Evolutionary conservation across 352 stramenopile species (phyloP), one percentile per base, ranked within the genome.

Genomic region (Blastocystis sp.): DNA sequence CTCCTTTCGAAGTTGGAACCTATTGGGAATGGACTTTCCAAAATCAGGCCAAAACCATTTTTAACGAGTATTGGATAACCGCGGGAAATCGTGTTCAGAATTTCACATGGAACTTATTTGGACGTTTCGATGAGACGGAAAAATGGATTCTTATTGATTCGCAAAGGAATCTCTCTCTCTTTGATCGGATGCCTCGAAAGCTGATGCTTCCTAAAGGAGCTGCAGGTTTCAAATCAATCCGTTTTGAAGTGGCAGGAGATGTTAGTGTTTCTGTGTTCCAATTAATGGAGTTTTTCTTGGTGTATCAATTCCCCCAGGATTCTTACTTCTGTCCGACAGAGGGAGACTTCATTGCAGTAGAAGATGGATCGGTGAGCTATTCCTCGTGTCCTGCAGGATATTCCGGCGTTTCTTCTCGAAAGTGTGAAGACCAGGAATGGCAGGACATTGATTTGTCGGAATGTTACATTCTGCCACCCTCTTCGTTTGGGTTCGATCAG

Each of bases 51-150:
- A 43, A n/a, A 23, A 73, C 23, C 26, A n/a, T 41, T 9, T 80
- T 80, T 26, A 80, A 80, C 55, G 47, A 20, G 20, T 80, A 80
- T 41, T 39, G 37, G 43, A 75, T 75, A 23, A 20, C 45, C 45
- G 63, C 20, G n/a, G 63, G 23, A 8, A 75, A 75, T 15, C 18
- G 20, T 41, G 29, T 75, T 6, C 37, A 53, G 63, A 75, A 75
- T 41, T 47, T 53, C 23, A 75, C 63, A 4, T 75, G 63, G 63
- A 53, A 20, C 45, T 37, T 75, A 6, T 41, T 7, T 23, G 63
- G 63, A 26, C 63, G 63, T 53, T 75, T 75, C 63, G 7, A 20
- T 41, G 63, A 37, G 4, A 37, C 37, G 23, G 34, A 75, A 8
- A 37, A 75, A 8, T 75, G 63, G 63, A 75, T 75, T 41, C 20